Percentiles rank a stretch among this genome's conserved stretches.
Evolutionary conservation across 1,284 basidiomycete species (phyloP).

Genomic region (Pyrrhoderma lamaoense): DNA sequence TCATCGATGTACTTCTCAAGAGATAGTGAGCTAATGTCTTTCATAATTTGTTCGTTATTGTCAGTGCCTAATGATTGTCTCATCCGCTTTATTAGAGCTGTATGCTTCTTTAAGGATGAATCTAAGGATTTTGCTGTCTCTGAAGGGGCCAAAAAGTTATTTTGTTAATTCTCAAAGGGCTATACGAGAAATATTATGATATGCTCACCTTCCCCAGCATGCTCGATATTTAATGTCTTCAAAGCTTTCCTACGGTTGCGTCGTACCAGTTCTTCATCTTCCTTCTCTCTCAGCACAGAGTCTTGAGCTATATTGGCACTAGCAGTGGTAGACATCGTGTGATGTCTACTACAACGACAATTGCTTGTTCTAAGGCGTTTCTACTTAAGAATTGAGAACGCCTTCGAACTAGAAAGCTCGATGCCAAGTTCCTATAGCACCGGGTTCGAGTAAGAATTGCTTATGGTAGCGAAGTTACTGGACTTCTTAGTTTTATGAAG

Average conservation of each 20-base stretch:
- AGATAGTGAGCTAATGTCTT: constrained; percentile 84
- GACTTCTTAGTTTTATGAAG: no score
- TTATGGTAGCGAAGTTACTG: no score
- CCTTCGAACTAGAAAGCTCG: no score
- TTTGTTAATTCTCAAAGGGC: no score
- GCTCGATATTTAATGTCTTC: constrained; percentile 11
- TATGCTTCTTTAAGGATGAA: constrained; percentile 91
- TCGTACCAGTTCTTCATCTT: constrained; percentile 14
- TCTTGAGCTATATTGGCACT: constrained; percentile 2
- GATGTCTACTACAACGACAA: no score
- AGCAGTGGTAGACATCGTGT: constrained; percentile 3
- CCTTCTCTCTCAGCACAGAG: constrained; percentile 8
- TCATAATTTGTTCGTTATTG: constrained; percentile 78
- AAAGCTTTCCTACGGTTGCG: constrained; percentile 12
- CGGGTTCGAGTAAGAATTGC: no score
- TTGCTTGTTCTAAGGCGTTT: no score
- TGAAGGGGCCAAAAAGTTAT: no score
- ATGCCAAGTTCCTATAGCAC: no score
- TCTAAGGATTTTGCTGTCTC: constrained; percentile 64
- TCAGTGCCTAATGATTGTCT: constrained; percentile 73
- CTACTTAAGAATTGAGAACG: no score
- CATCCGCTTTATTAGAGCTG: constrained; percentile 86
- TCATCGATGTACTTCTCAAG: constrained; percentile 97
- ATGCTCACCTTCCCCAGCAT: constrained; percentile 11
- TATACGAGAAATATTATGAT: neutral